Evolutionary conservation across 495 filamentous ascomycete genomes (phyloP).

Genomic region (Margaritispora aquatica): DNA sequence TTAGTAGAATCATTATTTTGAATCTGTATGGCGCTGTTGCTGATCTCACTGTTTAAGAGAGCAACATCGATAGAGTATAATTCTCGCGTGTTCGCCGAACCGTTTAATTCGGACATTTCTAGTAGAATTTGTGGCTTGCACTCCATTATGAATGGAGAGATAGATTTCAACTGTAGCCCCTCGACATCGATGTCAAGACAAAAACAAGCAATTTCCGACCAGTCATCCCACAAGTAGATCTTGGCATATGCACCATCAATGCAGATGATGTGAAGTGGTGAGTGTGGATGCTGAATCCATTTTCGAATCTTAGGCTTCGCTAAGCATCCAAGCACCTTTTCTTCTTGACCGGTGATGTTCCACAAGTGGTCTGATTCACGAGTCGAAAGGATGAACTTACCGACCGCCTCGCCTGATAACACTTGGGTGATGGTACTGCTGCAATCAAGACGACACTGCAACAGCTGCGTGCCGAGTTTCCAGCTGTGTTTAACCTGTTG

Average conservation of each 20-base stretch:
- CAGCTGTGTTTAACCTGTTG: too few relatives aligned
- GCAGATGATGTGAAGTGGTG: conserved; percentile 21
- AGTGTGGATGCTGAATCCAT: conserved; percentile 20
- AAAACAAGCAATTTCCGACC: conserved; percentile 23
- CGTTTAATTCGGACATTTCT: conserved; percentile 24
- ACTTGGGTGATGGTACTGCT: too few relatives aligned
- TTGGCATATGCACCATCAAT: conserved; percentile 19
- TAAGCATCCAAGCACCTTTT: conserved; percentile 2
- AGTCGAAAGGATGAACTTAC: conserved; percentile 23
- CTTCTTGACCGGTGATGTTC: conserved; percentile 13
- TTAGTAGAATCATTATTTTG: not conserved
- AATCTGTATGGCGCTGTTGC: not conserved
- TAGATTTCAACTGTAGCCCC: conserved; percentile 19
- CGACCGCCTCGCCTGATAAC: conserved; percentile 10
- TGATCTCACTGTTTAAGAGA: not conserved
- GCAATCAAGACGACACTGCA: too few relatives aligned
- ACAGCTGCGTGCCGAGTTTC: too few relatives aligned
- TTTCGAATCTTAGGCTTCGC: conserved; percentile 16
- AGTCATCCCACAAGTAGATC: conserved; percentile 24
- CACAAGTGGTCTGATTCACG: conserved; percentile 24
- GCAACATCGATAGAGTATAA: not conserved
- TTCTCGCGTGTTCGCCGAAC: conserved; percentile 17
- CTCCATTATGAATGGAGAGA: conserved; percentile 8
- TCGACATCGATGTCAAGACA: conserved; percentile 5
- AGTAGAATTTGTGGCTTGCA: conserved; percentile 15